phyloP scores from a whole-genome alignment of 192 early-diverging fungal species.

The Chytriomyces hyalinus region DNA sequence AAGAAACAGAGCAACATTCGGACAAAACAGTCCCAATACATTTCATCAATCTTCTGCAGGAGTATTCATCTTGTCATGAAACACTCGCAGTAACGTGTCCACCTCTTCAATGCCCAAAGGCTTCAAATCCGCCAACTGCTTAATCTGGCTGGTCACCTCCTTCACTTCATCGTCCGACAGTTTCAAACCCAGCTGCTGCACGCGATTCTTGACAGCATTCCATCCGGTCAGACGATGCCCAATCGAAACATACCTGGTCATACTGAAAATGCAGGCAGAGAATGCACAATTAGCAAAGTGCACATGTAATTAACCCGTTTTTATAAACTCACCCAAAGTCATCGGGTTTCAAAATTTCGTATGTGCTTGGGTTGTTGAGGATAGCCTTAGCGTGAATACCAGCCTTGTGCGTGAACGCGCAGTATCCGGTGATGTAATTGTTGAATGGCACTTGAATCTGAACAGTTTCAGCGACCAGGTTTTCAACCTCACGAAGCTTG shows the following conservation, averaged over 20 bases:
- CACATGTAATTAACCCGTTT: background rate
- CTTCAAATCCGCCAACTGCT: slow-evolving; percentile 91
- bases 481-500: slow-evolving; percentile 93
- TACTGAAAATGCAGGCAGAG: slow-evolving; percentile 38
- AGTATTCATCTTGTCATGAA: slow-evolving; percentile 60
- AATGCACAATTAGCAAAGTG: background rate
- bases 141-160: slow-evolving; percentile 91
- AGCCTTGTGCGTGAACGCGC: slow-evolving; percentile 99
- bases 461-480: slow-evolving; percentile 94
- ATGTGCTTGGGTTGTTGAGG: slow-evolving; percentile 97
- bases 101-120: slow-evolving; percentile 93
- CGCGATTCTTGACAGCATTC: slow-evolving; percentile 99
- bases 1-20: no score
- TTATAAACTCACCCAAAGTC: slow-evolving; percentile 78
- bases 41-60: background rate
- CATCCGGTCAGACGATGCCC: slow-evolving; percentile 97
- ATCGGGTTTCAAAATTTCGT: slow-evolving; percentile 97
- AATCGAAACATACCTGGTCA: slow-evolving; percentile 97
- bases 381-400: slow-evolving; percentile 99
- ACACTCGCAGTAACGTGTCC: slow-evolving; percentile 78
- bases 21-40: background rate
- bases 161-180: slow-evolving; percentile 91
- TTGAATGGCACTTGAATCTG: slow-evolving; percentile 97
- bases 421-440: slow-evolving; percentile 99
- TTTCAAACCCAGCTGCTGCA: slow-evolving; percentile 84